A percentile compares a stretch with the other conserved stretches of the same genome.
phyloP scores from a whole-genome alignment of 2,329 filamentous ascomycete species.

The Lachnum nothofagi region DNA sequence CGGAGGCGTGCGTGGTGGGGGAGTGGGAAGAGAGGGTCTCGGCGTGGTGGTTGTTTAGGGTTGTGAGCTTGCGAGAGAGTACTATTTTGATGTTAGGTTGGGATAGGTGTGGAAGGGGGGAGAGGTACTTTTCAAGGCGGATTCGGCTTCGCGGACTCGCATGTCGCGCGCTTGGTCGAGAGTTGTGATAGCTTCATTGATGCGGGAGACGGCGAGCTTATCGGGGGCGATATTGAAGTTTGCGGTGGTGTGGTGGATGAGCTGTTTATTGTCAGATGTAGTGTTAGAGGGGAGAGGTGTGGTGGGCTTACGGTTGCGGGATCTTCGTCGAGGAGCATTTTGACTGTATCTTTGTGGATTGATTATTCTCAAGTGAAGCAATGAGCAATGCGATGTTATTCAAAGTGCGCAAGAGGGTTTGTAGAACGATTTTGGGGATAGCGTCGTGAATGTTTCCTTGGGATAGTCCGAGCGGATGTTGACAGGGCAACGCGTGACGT shows the following conservation, averaged over 20 bases:
- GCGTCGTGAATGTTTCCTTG: background rate
- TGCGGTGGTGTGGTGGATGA: constrained; percentile 83
- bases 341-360: constrained; percentile 33
- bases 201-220: constrained; percentile 74
- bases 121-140: constrained; percentile 55
- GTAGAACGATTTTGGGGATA: background rate
- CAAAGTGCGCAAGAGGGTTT: background rate
- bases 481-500: constrained; percentile 15
- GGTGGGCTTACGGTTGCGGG: constrained; percentile 65
- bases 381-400: background rate
- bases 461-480: background rate
- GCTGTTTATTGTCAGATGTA: constrained; percentile 43
- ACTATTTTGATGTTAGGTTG: constrained; percentile 35
- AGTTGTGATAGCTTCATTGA: constrained; percentile 75
- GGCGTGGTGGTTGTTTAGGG: constrained; percentile 68
- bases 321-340: constrained; percentile 91
- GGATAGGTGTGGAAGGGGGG: constrained; percentile 11
- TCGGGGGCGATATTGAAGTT: constrained; percentile 95
- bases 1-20: constrained; percentile 70
- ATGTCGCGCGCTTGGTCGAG: constrained; percentile 80
- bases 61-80: constrained; percentile 70
- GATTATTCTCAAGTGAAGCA: background rate
- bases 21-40: constrained; percentile 73
- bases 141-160: constrained; percentile 66
- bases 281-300: background rate